Percentiles rank a stretch among this genome's conserved stretches.
Evolutionary conservation across 768 basidiomycete species (phyloP).

Genomic region (Cyclocybe aegerita): DNA sequence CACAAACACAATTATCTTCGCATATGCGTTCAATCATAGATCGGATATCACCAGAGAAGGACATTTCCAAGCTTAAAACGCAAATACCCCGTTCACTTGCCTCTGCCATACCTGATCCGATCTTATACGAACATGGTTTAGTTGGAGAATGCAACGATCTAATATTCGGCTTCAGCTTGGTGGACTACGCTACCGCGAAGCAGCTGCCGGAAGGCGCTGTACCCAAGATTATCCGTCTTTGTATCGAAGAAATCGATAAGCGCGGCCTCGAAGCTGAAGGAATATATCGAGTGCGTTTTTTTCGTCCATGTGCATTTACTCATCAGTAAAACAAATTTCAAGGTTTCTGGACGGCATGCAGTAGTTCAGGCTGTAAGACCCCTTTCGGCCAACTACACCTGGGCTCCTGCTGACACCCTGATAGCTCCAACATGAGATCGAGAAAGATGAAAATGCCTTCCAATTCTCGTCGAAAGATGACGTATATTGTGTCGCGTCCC

Average conservation of each 20-base stretch:
- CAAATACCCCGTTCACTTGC: conserved; percentile 63
- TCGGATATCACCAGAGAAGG: conserved; percentile 69
- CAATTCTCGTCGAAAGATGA: conserved; percentile 77
- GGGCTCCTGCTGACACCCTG: neutral
- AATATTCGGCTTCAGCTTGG: conserved; percentile 85
- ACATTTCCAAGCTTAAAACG: conserved; percentile 56
- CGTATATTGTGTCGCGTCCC: conserved; percentile 77
- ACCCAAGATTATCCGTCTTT: conserved; percentile 79
- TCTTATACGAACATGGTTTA: conserved; percentile 72
- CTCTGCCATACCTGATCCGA: conserved; percentile 65
- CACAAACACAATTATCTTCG: conserved; percentile 70
- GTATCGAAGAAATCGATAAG: conserved; percentile 79
- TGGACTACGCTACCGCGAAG: conserved; percentile 86
- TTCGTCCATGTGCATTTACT: neutral
- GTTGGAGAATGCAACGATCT: conserved; percentile 88
- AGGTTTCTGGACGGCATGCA: conserved; percentile 87
- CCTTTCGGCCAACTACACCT: neutral
- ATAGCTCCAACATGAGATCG: conserved; percentile 84
- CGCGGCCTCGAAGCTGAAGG: conserved; percentile 79
- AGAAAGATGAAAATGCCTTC: conserved; percentile 78
- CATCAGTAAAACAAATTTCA: conserved; percentile 1
- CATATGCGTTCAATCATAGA: conserved; percentile 63
- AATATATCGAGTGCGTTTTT: conserved; percentile 65
- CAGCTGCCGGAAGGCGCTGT: conserved; percentile 69
- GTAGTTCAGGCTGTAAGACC: conserved; percentile 71